These are phyloP conservation scores for Corymbia calophylla DNA, from an alignment of 441 rosid species.

Conservation along the genomic window DNA sequence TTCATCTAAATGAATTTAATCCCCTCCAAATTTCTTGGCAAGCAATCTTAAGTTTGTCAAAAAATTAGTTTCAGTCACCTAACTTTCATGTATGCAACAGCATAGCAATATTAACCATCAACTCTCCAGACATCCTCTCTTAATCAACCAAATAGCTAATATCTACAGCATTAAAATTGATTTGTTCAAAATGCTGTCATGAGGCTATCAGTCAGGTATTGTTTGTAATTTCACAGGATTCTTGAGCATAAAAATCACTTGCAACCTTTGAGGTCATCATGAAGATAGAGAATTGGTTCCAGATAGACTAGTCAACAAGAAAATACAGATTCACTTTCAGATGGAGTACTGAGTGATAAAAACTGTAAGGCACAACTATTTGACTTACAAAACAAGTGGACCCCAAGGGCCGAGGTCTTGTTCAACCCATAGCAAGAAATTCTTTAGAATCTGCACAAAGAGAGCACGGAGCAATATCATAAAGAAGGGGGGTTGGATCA, in stretches of 20 bases:
- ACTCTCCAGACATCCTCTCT: background rate
- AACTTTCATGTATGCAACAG: background rate
- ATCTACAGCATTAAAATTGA: background rate
- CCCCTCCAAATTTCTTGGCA: background rate
- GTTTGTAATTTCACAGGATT: background rate
- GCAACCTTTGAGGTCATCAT: background rate
- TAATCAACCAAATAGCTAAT: background rate
- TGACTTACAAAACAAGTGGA: conserved; percentile 84
- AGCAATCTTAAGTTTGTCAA: background rate
- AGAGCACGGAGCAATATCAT: background rate
- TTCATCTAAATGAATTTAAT: background rate
- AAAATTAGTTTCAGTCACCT: background rate
- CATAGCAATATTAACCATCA: background rate
- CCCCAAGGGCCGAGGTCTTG: conserved; percentile 97
- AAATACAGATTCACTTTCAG: background rate
- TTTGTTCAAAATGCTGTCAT: background rate
- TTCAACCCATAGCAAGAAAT: conserved; percentile 93
- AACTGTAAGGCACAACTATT: background rate
- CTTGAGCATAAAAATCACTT: background rate
- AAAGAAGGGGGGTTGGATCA: background rate
- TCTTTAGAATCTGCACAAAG: conserved; percentile 69
- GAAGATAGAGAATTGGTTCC: background rate
- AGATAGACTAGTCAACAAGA: background rate
- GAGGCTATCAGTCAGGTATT: background rate
- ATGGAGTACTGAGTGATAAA: background rate